These are phyloP conservation scores for Zarea fungicola DNA, from an alignment of 2,329 filamentous ascomycete species.

Conservation along the genomic window DNA sequence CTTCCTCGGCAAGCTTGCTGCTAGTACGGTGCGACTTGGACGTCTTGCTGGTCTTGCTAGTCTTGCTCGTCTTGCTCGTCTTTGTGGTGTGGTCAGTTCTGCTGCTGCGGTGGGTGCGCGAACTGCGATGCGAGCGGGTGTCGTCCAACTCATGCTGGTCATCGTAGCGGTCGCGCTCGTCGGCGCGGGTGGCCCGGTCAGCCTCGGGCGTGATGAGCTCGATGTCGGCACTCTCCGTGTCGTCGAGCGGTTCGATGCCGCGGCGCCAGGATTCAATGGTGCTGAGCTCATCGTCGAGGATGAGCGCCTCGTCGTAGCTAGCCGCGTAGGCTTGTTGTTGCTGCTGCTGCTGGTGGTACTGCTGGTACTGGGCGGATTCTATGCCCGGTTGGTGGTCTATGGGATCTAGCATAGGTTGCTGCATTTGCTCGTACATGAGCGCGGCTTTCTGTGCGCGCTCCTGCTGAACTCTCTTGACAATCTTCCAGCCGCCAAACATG, in stretches of 20 bases:
- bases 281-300: slow-evolving; percentile 53
- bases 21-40: slow-evolving; percentile 22
- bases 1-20: slow-evolving; percentile 16
- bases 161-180: slow-evolving; percentile 27
- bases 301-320: slow-evolving; percentile 50
- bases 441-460: slow-evolving; percentile 27
- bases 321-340: slow-evolving; percentile 26
- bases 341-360: slow-evolving; percentile 4
- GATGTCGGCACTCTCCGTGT: slow-evolving; percentile 44
- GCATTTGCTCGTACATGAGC: slow-evolving; percentile 21
- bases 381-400: slow-evolving; percentile 23
- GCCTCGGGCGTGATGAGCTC: slow-evolving; percentile 56
- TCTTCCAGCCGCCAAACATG: slow-evolving; percentile 94
- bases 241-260: slow-evolving; percentile 46
- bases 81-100: slow-evolving; percentile 24
- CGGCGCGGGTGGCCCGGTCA: slow-evolving; percentile 37
- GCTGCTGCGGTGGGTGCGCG: slow-evolving; percentile 23
- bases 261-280: slow-evolving; percentile 54
- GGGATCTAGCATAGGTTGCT: slow-evolving; percentile 14
- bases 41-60: slow-evolving; percentile 21
- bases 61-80: slow-evolving; percentile 26
- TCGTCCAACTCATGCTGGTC: slow-evolving; percentile 25
- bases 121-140: slow-evolving; percentile 16
- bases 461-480: slow-evolving; percentile 76
- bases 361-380: no score